phyloP scores from a whole-genome alignment of 2,329 filamentous ascomycete genomes.

The Capronia coronata region DNA sequence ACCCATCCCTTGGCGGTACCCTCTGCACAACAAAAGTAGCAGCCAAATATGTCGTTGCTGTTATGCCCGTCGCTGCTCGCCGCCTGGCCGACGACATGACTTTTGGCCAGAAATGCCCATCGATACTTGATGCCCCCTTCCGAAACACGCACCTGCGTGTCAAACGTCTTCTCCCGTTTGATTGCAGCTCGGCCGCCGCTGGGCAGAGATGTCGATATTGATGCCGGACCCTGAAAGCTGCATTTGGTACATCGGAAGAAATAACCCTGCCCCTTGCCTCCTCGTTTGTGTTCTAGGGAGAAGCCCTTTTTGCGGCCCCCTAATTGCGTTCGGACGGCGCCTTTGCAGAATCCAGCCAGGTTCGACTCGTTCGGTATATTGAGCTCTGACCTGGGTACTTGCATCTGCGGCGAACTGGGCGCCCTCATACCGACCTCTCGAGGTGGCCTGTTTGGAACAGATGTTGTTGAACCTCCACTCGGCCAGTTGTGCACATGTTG shows the following conservation, averaged over 20 bases:
- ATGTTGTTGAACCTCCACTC: conserved; percentile 2
- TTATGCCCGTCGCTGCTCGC: conserved; percentile 24
- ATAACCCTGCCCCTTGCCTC: conserved; percentile 29
- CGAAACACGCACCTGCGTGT: conserved; percentile 30
- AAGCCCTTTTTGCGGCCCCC: conserved; percentile 33
- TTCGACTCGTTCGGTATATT: conserved; percentile 34
- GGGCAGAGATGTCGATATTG: conserved; percentile 21
- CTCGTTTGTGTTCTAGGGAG: conserved; percentile 26
- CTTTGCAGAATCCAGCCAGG: conserved; percentile 39
- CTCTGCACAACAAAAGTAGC: conserved; percentile 43
- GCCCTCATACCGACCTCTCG: conserved; percentile 13
- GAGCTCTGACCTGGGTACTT: conserved; percentile 17
- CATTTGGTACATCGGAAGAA: conserved; percentile 39
- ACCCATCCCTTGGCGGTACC: conserved; percentile 29
- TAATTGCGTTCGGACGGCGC: conserved; percentile 32
- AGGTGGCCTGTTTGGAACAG: conserved; percentile 5
- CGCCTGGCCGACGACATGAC: conserved; percentile 36
- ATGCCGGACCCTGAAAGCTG: conserved; percentile 37
- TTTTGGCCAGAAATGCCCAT: conserved; percentile 44
- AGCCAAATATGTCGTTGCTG: conserved; percentile 34
- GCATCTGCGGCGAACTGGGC: conserved; percentile 5
- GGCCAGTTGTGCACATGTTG: conserved; percentile 4
- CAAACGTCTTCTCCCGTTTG: conserved; percentile 28
- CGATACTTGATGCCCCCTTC: conserved; percentile 39
- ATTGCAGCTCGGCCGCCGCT: conserved; percentile 22